These are phyloP conservation scores for Acer campestre DNA, from an alignment of 345 rosid species.

Conservation along the genomic window DNA sequence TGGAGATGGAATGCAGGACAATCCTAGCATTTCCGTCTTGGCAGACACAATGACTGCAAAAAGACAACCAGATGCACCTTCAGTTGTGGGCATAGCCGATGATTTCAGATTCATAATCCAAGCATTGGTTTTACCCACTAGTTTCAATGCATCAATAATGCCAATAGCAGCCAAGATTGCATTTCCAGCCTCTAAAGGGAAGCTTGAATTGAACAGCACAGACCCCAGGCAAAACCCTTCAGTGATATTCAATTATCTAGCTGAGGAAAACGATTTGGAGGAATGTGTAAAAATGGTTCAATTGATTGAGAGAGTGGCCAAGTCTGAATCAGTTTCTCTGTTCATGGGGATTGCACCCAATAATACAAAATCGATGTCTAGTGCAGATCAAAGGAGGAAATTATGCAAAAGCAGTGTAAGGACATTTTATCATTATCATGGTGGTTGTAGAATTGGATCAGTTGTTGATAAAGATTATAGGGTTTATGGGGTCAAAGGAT, in stretches of 20 bases:
- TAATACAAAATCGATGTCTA: constrained; percentile 30
- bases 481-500: constrained; percentile 38
- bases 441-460: constrained; percentile 62
- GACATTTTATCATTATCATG: constrained; percentile 70
- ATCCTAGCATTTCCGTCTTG: constrained; percentile 51
- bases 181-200: constrained; percentile 46
- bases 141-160: too few species aligned
- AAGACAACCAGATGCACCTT: constrained; percentile 65
- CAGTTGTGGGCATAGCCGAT: constrained; percentile 58
- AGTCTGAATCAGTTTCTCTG: constrained; percentile 49
- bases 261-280: constrained; percentile 16
- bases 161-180: too few species aligned
- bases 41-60: constrained; percentile 41
- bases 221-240: too few species aligned
- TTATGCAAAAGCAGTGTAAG: constrained; percentile 60
- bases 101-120: constrained; percentile 56
- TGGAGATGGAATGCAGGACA: constrained; percentile 65
- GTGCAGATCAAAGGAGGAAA: constrained; percentile 35
- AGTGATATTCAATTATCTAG: constrained; percentile 46
- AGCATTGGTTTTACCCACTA: constrained; percentile 35
- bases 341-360: constrained; percentile 40
- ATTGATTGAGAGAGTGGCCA: constrained; percentile 52
- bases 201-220: constrained; percentile 47
- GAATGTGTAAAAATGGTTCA: constrained; percentile 56
- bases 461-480: constrained; percentile 59